A percentile compares a stretch with the other conserved stretches of the same genome.
These are phyloP conservation scores for Chenopodium album DNA, from an alignment of 148 eudicot species.

Conservation along the genomic window DNA sequence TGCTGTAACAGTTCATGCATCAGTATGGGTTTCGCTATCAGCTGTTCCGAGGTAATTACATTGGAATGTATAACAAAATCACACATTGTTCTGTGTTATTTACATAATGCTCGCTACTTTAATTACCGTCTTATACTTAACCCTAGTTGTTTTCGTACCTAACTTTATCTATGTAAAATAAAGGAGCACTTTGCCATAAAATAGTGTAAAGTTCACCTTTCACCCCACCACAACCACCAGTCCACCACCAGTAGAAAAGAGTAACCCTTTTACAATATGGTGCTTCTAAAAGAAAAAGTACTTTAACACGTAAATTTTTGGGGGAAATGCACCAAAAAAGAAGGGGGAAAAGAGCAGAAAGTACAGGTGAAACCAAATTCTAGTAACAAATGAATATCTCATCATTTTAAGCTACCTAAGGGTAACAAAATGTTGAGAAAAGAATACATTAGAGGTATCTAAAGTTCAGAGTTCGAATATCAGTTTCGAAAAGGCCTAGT, in stretches of 20 bases:
- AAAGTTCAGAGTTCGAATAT: neutral
- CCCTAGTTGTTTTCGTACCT: too few relatives aligned
- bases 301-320: neutral
- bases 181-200: neutral
- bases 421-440: neutral
- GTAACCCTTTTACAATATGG: neutral
- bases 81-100: too few relatives aligned
- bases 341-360: neutral
- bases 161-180: too few relatives aligned
- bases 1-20: too few relatives aligned
- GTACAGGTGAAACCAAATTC: neutral
- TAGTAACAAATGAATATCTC: neutral
- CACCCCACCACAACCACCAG: neutral
- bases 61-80: too few relatives aligned
- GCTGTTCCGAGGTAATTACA: too few relatives aligned
- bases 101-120: too few relatives aligned
- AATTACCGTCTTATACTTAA: too few relatives aligned
- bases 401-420: neutral
- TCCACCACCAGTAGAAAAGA: neutral
- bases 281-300: neutral
- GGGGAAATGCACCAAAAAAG: neutral
- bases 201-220: neutral
- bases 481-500: constrained; percentile 23
- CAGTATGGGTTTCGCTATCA: too few relatives aligned
- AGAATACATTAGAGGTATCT: constrained; percentile 9